Percentiles rank a stretch among this genome's conserved stretches.
These are phyloP conservation scores for Eucalyptus pauciflora DNA, from an alignment of 345 rosid genomes.

Conservation along the genomic window DNA sequence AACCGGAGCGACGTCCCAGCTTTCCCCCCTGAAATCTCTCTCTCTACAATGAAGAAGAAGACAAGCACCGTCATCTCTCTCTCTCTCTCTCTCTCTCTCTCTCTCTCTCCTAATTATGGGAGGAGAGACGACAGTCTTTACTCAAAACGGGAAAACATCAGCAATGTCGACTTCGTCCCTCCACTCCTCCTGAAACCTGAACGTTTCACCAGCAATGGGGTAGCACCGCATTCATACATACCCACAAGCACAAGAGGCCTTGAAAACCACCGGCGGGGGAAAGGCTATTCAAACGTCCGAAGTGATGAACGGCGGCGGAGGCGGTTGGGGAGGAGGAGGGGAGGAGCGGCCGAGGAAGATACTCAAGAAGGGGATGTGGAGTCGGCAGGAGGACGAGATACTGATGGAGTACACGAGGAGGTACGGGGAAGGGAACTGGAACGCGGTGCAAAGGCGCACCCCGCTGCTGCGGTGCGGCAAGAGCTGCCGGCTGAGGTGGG, in stretches of 20 bases:
- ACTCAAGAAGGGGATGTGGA: conserved; percentile 80
- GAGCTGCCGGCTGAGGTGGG: conserved; percentile 89
- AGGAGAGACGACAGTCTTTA: neutral
- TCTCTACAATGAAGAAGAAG: neutral
- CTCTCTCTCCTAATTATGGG: neutral
- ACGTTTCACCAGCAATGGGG: neutral
- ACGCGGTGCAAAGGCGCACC: conserved; percentile 53
- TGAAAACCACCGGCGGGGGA: neutral
- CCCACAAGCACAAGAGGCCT: neutral
- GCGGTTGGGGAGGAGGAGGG: neutral
- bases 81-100: neutral
- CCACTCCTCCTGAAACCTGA: neutral
- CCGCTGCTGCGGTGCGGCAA: conserved; percentile 72
- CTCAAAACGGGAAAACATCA: neutral
- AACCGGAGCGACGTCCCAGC: neutral
- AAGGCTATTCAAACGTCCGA: neutral
- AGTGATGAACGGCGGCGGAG: neutral
- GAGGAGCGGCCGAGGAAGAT: conserved; percentile 4
- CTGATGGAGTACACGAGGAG: conserved; percentile 55
- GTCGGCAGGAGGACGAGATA: conserved; percentile 56
- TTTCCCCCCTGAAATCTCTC: neutral
- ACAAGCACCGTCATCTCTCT: neutral
- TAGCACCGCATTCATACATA: neutral
- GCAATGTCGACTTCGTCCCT: neutral
- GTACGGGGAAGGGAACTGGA: conserved; percentile 85